A percentile compares a stretch with the other conserved stretches of the same genome.
These are phyloP conservation scores for Schrenkiella parvula DNA, from an alignment of 345 rosid species.

Conservation along the genomic window DNA sequence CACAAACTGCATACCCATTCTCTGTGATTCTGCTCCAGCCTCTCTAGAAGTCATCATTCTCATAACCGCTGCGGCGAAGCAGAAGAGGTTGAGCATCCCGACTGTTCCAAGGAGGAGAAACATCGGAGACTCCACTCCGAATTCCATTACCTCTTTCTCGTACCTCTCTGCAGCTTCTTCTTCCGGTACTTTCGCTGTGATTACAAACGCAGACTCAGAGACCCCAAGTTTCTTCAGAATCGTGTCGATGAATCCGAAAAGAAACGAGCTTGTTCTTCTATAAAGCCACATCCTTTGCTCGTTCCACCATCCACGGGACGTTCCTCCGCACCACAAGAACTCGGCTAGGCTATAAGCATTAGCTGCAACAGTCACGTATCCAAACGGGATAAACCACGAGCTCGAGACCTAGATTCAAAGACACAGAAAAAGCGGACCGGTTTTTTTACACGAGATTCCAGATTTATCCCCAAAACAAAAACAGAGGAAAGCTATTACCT, in stretches of 20 bases:
- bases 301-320: conserved; percentile 71
- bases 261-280: conserved; percentile 63
- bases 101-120: conserved; percentile 51
- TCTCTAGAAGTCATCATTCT: neutral
- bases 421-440: neutral
- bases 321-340: conserved; percentile 52
- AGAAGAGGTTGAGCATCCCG: conserved; percentile 52
- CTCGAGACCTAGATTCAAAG: conserved; percentile 45
- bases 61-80: conserved; percentile 27
- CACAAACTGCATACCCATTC: conserved; percentile 42
- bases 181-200: conserved; percentile 65
- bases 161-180: conserved; percentile 48
- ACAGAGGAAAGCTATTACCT: conserved; percentile 36
- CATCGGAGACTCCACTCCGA: conserved; percentile 64
- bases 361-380: conserved; percentile 36
- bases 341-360: conserved; percentile 45
- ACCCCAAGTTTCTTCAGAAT: conserved; percentile 42
- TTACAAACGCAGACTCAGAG: conserved; percentile 45
- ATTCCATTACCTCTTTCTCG: conserved; percentile 59
- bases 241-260: conserved; percentile 54
- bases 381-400: conserved; percentile 58
- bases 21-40: neutral
- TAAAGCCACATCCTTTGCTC: conserved; percentile 73
- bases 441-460: neutral
- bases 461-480: neutral